These are phyloP conservation scores for Nannizziopsis barbatae DNA, from an alignment of 2,329 filamentous ascomycete species.

Conservation along the genomic window DNA sequence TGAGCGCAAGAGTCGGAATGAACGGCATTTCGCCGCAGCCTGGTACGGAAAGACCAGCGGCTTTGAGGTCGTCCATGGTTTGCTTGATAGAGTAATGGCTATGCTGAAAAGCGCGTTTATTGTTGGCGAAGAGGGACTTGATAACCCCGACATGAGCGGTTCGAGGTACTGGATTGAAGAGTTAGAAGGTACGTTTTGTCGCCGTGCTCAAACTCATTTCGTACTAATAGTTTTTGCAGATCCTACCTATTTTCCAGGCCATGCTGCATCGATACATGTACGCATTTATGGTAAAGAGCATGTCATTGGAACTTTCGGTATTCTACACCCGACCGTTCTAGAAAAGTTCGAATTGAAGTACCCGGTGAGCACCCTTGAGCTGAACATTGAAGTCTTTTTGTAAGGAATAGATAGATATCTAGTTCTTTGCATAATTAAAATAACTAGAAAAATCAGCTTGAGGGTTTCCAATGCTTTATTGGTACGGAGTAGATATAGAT, in stretches of 20 bases:
- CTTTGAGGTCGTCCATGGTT: slow-evolving; percentile 89
- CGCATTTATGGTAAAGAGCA: slow-evolving; percentile 61
- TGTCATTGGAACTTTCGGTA: slow-evolving; percentile 80
- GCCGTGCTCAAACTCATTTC: neutral
- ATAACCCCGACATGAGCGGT: slow-evolving; percentile 46
- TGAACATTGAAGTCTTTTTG: slow-evolving; percentile 90
- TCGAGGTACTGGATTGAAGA: slow-evolving; percentile 90
- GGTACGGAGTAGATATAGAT: too few relatives aligned
- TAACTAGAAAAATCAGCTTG: neutral
- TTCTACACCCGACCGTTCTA: slow-evolving; percentile 83
- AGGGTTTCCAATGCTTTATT: too few relatives aligned
- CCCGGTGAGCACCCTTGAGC: slow-evolving; percentile 85
- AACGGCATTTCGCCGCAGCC: slow-evolving; percentile 89
- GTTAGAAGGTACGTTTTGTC: slow-evolving; percentile 52
- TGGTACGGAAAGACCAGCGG: slow-evolving; percentile 91
- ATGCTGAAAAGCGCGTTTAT: slow-evolving; percentile 83
- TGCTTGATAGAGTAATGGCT: slow-evolving; percentile 80
- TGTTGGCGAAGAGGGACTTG: slow-evolving; percentile 59
- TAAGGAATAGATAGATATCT: slow-evolving; percentile 29
- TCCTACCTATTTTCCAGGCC: slow-evolving; percentile 80
- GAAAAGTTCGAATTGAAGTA: slow-evolving; percentile 89
- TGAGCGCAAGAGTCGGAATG: slow-evolving; percentile 82
- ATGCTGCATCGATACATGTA: slow-evolving; percentile 74
- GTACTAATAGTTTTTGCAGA: slow-evolving; percentile 36
- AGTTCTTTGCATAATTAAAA: neutral